phyloP scores from a whole-genome alignment of 2,329 filamentous ascomycete genomes.

The Reticulascus tulasneorum region DNA sequence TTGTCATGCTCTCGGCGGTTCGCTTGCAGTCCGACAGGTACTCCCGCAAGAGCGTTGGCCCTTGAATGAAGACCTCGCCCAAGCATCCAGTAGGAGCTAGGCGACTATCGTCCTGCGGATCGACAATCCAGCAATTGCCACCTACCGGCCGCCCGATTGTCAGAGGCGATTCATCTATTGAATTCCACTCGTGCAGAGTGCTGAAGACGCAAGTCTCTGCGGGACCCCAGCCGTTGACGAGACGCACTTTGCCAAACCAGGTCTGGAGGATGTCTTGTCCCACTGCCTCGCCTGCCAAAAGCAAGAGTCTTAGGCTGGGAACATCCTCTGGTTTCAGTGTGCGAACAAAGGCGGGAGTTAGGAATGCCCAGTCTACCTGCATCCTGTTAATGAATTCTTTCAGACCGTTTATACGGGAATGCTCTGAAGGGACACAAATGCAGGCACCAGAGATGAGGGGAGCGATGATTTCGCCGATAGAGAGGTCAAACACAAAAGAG shows the following conservation, averaged over 20 bases:
- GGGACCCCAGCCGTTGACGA: conserved; percentile 22
- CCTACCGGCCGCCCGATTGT: not conserved
- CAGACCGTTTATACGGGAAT: conserved; percentile 27
- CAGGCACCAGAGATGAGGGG: conserved; percentile 32
- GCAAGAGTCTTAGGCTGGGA: conserved; percentile 31
- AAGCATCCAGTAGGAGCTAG: conserved; percentile 1
- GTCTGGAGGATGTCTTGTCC: conserved; percentile 13
- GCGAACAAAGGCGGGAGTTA: conserved; percentile 54
- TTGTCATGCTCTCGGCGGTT: not conserved
- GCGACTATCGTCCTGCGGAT: conserved; percentile 10
- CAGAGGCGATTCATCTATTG: not conserved
- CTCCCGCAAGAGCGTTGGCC: not conserved
- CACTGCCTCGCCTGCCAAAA: conserved; percentile 21
- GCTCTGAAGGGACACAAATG: conserved; percentile 32
- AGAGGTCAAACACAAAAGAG: conserved; percentile 33
- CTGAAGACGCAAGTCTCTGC: conserved; percentile 16
- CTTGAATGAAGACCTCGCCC: conserved; percentile 5
- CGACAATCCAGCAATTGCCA: conserved; percentile 17
- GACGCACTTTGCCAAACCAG: conserved; percentile 14
- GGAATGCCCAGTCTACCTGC: conserved; percentile 30
- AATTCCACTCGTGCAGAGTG: not conserved
- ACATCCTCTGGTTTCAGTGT: conserved; percentile 31
- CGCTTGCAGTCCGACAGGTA: not conserved
- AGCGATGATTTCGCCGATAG: conserved; percentile 31
- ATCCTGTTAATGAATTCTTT: not conserved